Evolutionary conservation across 805 yeast species (phyloP).

Genomic region (Trichomonascus vanleenenianus): DNA sequence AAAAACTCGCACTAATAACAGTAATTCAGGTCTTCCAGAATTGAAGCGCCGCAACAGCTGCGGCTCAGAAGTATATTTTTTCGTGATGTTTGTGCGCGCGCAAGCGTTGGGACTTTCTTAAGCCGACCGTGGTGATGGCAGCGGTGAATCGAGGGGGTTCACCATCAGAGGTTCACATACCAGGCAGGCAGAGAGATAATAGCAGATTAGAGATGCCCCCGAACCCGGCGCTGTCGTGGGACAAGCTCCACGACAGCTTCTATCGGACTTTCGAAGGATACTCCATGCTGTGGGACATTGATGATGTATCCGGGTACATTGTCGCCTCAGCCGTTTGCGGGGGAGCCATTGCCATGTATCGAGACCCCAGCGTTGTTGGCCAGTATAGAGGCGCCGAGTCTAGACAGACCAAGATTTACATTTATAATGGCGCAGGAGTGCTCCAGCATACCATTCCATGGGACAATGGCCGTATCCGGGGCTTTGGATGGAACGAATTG

Average conservation of each 20-base stretch:
- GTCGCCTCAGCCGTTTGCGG: constrained; percentile 46
- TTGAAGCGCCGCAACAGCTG: no score
- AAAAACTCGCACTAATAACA: no score
- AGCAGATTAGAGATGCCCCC: constrained; percentile 7
- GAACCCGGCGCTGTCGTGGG: constrained; percentile 48
- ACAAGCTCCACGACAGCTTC: constrained; percentile 60
- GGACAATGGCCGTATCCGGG: constrained; percentile 44
- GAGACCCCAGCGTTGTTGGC: constrained; percentile 26
- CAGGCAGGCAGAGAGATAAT: no score
- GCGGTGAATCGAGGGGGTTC: no score
- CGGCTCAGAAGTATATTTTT: no score
- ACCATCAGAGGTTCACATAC: no score
- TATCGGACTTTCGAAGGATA: constrained; percentile 57
- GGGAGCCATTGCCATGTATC: constrained; percentile 44
- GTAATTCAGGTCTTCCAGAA: no score
- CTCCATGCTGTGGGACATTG: constrained; percentile 42
- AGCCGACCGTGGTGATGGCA: no score
- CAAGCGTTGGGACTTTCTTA: no score
- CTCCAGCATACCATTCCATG: constrained; percentile 24
- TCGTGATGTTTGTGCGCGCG: no score
- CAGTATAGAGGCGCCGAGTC: constrained; percentile 16
- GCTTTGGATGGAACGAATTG: constrained; percentile 42
- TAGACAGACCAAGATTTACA: constrained; percentile 17
- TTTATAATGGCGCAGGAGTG: constrained; percentile 29
- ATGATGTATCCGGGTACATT: constrained; percentile 34